A percentile compares a stretch with the other conserved stretches of the same genome.
Evolutionary conservation across 2,329 filamentous ascomycete species (phyloP).

Genomic region (Talaromyces funiculosus): DNA sequence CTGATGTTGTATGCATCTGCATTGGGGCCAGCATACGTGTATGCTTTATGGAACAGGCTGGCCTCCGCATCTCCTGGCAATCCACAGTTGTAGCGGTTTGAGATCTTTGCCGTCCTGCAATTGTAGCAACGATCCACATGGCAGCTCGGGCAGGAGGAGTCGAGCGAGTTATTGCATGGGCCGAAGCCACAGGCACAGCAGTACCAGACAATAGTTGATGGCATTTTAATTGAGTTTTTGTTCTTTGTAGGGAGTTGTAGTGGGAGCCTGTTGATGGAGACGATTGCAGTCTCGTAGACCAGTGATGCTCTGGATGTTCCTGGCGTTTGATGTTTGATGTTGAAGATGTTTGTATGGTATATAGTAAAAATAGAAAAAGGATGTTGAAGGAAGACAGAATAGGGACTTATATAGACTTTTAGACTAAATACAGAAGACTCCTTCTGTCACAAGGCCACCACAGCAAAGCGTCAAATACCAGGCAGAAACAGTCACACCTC

Average conservation of each 20-base stretch:
- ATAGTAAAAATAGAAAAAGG: too few relatives aligned
- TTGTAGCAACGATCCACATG: slow-evolving; percentile 18
- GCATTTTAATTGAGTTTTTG: slow-evolving; percentile 6
- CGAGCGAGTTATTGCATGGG: slow-evolving; percentile 23
- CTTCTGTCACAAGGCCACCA: not conserved
- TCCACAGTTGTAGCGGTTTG: not conserved
- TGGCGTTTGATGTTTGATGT: not conserved
- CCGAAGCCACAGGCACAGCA: slow-evolving; percentile 31
- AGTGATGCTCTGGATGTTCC: not conserved
- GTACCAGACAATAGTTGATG: slow-evolving; percentile 23
- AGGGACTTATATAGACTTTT: not conserved
- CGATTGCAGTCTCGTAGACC: not conserved
- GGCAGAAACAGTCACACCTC: not conserved
- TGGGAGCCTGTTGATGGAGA: not conserved
- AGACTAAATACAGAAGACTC: not conserved
- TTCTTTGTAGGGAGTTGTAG: not conserved
- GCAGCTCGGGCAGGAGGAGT: slow-evolving; percentile 26
- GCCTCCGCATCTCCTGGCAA: not conserved
- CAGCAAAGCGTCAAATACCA: not conserved
- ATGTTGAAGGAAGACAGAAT: not conserved
- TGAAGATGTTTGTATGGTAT: not conserved
- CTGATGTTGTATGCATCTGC: not conserved
- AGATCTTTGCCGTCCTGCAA: slow-evolving; percentile 12
- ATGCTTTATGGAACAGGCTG: not conserved
- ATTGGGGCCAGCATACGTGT: not conserved